These are phyloP conservation scores for Barbarea vulgaris DNA, from an alignment of 345 rosid species.

Conservation along the genomic window DNA sequence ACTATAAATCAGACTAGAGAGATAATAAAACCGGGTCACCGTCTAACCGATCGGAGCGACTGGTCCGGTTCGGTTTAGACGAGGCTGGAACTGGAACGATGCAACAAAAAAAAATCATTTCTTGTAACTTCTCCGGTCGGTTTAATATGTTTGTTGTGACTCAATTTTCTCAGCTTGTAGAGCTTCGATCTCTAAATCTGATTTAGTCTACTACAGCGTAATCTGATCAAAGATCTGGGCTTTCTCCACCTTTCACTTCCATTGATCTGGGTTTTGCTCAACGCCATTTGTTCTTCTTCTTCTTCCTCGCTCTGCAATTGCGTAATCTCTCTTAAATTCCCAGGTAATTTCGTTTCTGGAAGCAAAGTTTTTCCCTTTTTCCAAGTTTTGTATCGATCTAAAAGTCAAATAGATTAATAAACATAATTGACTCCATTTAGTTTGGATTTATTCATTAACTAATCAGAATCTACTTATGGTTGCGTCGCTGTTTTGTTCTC, in stretches of 20 bases:
- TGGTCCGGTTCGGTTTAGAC: background rate
- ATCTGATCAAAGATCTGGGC: slow-evolving; percentile 8
- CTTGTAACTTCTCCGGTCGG: background rate
- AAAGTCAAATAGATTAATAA: background rate
- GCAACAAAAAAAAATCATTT: background rate
- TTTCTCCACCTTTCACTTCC: background rate
- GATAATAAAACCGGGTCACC: background rate
- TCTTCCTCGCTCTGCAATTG: background rate
- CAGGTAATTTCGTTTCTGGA: background rate
- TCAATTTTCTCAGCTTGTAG: background rate
- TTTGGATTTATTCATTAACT: background rate
- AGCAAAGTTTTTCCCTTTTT: background rate
- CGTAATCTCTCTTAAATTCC: background rate
- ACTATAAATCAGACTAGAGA: background rate
- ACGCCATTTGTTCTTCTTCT: background rate
- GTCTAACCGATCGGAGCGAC: background rate
- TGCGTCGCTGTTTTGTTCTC: no score
- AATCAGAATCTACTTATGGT: background rate
- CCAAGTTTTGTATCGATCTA: background rate
- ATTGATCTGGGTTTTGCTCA: background rate
- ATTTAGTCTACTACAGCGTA: background rate
- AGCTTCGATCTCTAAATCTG: background rate
- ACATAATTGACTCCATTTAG: background rate
- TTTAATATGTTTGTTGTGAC: background rate
- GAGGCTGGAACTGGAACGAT: background rate